phyloP scores from a whole-genome alignment of 106 monocot species.

The Dioscorea dumetorum region DNA sequence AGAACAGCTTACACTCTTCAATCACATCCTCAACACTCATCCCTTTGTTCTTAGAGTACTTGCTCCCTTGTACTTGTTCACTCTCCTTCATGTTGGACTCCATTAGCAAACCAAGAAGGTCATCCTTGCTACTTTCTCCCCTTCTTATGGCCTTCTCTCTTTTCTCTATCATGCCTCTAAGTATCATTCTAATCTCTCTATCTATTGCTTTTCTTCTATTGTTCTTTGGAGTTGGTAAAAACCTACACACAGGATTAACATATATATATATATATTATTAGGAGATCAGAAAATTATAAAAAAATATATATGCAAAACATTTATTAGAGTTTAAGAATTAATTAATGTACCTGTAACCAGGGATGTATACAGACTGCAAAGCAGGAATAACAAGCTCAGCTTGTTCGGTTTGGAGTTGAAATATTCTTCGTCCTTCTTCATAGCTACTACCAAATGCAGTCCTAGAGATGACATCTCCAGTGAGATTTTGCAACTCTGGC shows the following conservation, averaged over 20 bases:
- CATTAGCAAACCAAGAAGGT: conserved; percentile 34
- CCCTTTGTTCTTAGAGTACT: neutral
- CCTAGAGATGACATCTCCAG: conserved; percentile 35
- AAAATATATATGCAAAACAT: neutral
- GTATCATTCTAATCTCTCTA: conserved; percentile 14
- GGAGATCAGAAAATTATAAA: neutral
- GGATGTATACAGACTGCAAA: conserved; percentile 9
- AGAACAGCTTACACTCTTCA: conserved; percentile 76
- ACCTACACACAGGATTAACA: too few relatives aligned
- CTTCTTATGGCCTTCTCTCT: conserved; percentile 18
- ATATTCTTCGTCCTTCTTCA: conserved; percentile 40
- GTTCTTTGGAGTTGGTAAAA: conserved; percentile 26
- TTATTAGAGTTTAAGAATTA: neutral
- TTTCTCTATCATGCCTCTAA: conserved; percentile 25
- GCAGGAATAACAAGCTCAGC: conserved; percentile 8
- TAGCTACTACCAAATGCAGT: conserved; percentile 48
- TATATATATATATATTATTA: neutral
- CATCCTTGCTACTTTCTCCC: conserved; percentile 14
- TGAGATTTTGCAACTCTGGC: conserved; percentile 33
- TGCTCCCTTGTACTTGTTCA: conserved; percentile 3
- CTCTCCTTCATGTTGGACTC: conserved; percentile 22
- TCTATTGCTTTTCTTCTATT: conserved; percentile 14
- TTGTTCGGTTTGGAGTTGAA: conserved; percentile 33
- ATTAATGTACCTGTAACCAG: conserved; percentile 24
- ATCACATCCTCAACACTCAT: conserved; percentile 58